Evolutionary conservation across 73 alveolate genomes (phyloP).

Genomic region (Tetrahymena malaccensis): DNA sequence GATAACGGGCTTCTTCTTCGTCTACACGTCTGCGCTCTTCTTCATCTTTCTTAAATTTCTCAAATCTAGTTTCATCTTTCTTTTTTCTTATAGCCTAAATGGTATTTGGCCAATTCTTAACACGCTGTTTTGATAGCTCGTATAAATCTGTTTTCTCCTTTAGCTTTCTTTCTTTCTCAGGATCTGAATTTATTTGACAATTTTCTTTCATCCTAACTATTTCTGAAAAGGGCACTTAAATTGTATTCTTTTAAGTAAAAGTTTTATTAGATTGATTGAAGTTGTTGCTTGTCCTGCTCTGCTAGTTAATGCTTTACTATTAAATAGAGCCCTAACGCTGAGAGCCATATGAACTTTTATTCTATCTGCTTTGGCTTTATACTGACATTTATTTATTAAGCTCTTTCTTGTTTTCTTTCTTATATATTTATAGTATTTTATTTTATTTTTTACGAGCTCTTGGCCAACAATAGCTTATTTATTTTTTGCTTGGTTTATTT

Average conservation of each 20-base stretch:
- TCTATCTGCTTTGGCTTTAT: neutral
- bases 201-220: neutral
- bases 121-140: constrained; percentile 52
- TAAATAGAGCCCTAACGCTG: neutral
- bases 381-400: neutral
- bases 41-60: constrained; percentile 79
- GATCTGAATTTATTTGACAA: neutral
- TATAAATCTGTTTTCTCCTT: neutral
- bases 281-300: neutral
- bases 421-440: neutral
- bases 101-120: constrained; percentile 72
- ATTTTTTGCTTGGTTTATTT: neutral
- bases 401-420: neutral
- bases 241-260: neutral
- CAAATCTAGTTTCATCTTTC: constrained; percentile 72
- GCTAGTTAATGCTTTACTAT: neutral
- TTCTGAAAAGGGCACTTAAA: neutral
- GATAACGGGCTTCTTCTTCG: constrained; percentile 71
- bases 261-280: neutral
- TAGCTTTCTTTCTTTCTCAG: neutral
- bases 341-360: neutral
- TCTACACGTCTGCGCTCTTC: constrained; percentile 63
- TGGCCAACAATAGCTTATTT: neutral
- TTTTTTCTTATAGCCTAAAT: constrained; percentile 67
- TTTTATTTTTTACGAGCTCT: neutral